A percentile compares a stretch with the other conserved stretches of the same genome.
Conservation (phyloP, 805 yeast species). For the Kodamaea laetipori region DNA sequence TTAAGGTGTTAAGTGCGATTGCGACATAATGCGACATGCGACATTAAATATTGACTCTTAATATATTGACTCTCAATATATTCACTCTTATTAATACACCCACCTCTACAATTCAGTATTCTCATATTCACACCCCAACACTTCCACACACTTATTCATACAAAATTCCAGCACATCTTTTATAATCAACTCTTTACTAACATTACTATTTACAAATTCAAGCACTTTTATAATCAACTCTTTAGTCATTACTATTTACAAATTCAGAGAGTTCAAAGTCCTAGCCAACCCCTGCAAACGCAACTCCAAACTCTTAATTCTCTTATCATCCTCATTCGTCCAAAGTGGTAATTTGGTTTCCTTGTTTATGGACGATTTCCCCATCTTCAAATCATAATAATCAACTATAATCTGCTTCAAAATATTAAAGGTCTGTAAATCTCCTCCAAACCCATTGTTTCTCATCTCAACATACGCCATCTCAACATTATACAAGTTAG, state of each 20-base stretch:
- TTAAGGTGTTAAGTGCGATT: no score
- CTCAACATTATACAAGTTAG: constrained; percentile 37
- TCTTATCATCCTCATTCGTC: constrained; percentile 38
- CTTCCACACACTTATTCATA: no score
- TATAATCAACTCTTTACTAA: no score
- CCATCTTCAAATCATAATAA: constrained; percentile 36
- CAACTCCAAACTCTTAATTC: constrained; percentile 28
- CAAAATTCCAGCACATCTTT: no score
- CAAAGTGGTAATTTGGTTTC: constrained; percentile 33
- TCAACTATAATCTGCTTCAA: constrained; percentile 37
- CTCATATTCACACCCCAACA: no score
- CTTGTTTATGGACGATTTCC: constrained; percentile 25
- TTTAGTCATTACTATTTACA: no score
- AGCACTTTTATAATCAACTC: no score
- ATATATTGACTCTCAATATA: neutral
- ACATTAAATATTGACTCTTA: neutral
- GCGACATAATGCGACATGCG: constrained; percentile 4
- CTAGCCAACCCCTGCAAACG: constrained; percentile 12
- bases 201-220: no score
- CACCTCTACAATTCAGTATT: no score
- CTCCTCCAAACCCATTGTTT: constrained; percentile 44
- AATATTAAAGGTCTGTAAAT: constrained; percentile 36
- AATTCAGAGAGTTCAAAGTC: no score
- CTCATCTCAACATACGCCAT: constrained; percentile 39
- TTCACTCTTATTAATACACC: neutral